A percentile compares a stretch with the other conserved stretches of the same genome.
phyloP scores from a whole-genome alignment of 371 early-diverging fungal genomes.

The Chytridium lagenaria region DNA sequence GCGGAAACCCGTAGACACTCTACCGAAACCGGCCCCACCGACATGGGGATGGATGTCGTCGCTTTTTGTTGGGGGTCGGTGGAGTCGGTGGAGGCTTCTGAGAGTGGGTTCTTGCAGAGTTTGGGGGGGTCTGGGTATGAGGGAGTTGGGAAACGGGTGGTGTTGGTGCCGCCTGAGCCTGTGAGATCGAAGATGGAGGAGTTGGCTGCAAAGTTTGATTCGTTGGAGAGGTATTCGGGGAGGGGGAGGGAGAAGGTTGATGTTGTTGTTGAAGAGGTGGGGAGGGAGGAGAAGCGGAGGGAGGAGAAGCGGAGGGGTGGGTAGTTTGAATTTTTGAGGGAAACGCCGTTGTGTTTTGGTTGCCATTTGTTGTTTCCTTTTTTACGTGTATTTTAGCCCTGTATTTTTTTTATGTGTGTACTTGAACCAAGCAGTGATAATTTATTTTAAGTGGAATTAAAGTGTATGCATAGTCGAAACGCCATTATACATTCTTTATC shows the following conservation, averaged over 20 bases:
- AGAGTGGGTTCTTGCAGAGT: not conserved
- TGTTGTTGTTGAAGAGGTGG: not conserved
- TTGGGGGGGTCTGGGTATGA: not conserved
- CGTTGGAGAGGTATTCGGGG: not conserved
- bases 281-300: not conserved
- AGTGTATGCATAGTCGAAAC: no score
- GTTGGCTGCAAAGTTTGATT: not conserved
- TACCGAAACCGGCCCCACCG: no score
- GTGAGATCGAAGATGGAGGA: not conserved
- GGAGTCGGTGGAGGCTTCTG: no score
- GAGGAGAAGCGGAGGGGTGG: not conserved
- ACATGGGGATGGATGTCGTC: no score
- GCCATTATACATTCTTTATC: no score
- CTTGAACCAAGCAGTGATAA: no score
- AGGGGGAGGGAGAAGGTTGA: not conserved
- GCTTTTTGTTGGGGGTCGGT: no score
- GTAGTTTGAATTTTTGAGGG: no score
- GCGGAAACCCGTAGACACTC: not conserved
- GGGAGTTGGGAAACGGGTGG: not conserved
- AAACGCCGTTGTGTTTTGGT: not conserved
- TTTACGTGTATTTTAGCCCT: not conserved
- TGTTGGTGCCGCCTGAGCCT: constrained; percentile 12
- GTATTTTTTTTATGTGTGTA: not conserved
- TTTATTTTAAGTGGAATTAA: no score
- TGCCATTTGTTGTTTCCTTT: not conserved